phyloP scores from a whole-genome alignment of 306 rosid species.

The Corylus heterophylla region DNA sequence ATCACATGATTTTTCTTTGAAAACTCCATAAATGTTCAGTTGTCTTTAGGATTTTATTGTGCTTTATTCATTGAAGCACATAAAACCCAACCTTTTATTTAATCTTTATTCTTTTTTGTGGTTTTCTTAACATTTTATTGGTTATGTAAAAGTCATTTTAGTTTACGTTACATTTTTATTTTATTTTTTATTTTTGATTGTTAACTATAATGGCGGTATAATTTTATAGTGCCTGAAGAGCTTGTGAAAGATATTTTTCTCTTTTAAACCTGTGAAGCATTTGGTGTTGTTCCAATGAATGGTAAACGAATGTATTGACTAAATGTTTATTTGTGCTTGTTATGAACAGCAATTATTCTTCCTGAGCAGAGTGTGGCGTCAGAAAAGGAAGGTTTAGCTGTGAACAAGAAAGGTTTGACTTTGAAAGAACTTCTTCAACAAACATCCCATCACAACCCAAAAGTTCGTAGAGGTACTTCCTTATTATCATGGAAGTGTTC shows the following conservation, averaged over 20 bases:
- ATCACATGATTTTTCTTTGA: no score
- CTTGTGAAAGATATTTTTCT: not conserved
- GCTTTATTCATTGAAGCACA: no score
- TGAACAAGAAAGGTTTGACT: conserved; percentile 87
- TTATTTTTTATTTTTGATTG: not conserved
- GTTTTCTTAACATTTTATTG: no score
- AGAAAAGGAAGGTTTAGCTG: conserved; percentile 79
- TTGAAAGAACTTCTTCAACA: conserved; percentile 92
- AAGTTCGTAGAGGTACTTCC: conserved; percentile 85
- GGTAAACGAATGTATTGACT: conserved; percentile 10
- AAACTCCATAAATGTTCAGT: no score
- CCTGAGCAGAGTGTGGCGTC: conserved; percentile 94
- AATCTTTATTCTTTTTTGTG: no score
- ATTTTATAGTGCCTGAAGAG: not conserved
- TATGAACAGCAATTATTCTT: conserved; percentile 70
- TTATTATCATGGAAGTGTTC: not conserved
- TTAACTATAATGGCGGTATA: not conserved
- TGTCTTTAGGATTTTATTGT: no score
- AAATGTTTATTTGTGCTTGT: conserved; percentile 12
- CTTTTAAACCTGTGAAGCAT: not conserved
- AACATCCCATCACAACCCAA: conserved; percentile 74
- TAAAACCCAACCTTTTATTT: no score
- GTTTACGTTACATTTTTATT: not conserved
- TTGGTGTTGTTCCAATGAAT: not conserved
- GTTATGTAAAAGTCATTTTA: no score